Evolutionary conservation across 2,329 filamentous ascomycete species (phyloP), one percentile per base, ranked within the genome.

Genomic region (Aspergillus glaucus): DNA sequence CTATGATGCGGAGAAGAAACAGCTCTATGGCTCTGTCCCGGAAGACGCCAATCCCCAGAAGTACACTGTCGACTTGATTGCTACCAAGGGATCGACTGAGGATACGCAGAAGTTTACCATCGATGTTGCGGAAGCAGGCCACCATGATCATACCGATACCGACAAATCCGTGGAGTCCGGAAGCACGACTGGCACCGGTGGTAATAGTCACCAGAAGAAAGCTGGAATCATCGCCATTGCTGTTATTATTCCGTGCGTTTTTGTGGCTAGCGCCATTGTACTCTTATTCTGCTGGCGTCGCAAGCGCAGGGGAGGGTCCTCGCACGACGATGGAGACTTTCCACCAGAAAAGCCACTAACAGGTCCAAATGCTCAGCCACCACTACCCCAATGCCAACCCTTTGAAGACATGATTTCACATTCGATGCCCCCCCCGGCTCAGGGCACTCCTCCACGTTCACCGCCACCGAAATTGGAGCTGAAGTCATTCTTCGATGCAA

Each of bases 21-120:
- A 67, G 2, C 66, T 81, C 2, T 62, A 63, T n/a, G 79, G 79
- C 12, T 70, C 67, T n/a, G 69, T 79, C 8, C 77, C 78, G 0
- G 54, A 61, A 1, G 62, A 68, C 44, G 49, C 70, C 5, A 53
- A 65, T 6, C 62, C 74, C 2, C 60, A 68, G 32, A 65, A 66
- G 7, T 63, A 75, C 17, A 60, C 65, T 15, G 69, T 74, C 19
- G 73, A 67, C 10, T 50, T 81, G 32, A 74, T 65, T 8, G 75
- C 73, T 15, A 68, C 57, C 19, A 67, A 69, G 45, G 68, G 65
- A 32, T 58, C 62, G 56, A 44, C 58, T 49, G 62, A 63, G 40
- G 68, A 78, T 45, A 69, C 68, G 7, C 71, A 75, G 47, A 58
- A 61, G 2, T 76, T 81, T 49, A 66, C 64, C 2, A 67, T 80